Evolutionary conservation across 306 rosid species (phyloP).

Genomic region (Erythrophleum fordii): DNA sequence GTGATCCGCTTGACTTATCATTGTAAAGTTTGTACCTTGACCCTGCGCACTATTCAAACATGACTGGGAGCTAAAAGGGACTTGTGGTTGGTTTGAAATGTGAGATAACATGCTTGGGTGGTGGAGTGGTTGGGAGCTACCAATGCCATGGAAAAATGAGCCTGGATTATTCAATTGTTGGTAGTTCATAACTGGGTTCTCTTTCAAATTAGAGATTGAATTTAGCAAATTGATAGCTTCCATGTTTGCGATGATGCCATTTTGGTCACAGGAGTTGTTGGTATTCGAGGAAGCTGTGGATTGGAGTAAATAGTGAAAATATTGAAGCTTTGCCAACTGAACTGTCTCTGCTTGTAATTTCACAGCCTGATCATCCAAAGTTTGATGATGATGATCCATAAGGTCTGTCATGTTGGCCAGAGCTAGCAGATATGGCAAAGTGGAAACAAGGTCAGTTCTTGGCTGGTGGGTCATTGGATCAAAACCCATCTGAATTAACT

Average conservation of each 20-base stretch:
- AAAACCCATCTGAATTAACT: constrained; percentile 87
- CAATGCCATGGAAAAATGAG: constrained; percentile 49
- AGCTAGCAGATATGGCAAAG: constrained; percentile 65
- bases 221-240: constrained; percentile 48
- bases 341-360: constrained; percentile 59
- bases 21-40: constrained; percentile 53
- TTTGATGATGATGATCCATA: constrained; percentile 20
- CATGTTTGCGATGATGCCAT: constrained; percentile 41
- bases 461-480: constrained; percentile 96
- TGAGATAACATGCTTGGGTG: constrained; percentile 51
- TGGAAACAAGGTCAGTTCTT: constrained; percentile 73
- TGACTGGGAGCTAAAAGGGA: constrained; percentile 67
- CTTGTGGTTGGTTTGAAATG: constrained; percentile 53
- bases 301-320: constrained; percentile 61
- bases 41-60: constrained; percentile 57
- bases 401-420: constrained; percentile 66
- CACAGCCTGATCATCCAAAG: constrained; percentile 56
- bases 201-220: constrained; percentile 46
- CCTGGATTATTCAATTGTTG: constrained; percentile 38
- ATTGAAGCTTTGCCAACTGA: constrained; percentile 65
- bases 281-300: constrained; percentile 38
- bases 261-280: constrained; percentile 48
- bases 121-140: constrained; percentile 75
- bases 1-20: constrained; percentile 55
- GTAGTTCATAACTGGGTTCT: constrained; percentile 38